Conservation (phyloP, 495 filamentous ascomycete species). For the Penicillium samsonianum region DNA sequence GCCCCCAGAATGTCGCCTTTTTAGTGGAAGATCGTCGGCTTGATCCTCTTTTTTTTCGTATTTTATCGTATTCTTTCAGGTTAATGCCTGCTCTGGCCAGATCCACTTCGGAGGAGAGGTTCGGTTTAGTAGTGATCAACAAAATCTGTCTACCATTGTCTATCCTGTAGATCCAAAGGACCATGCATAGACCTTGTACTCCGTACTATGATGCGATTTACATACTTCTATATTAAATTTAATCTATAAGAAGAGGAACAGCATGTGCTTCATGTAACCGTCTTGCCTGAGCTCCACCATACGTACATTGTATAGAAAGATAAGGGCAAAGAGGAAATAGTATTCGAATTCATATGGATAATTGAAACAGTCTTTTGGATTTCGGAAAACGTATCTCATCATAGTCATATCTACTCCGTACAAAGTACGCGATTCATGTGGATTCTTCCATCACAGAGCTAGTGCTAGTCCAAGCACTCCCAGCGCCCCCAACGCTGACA, state of each 20-base stretch:
- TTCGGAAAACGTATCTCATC: constrained; percentile 7
- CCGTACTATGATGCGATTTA: background rate
- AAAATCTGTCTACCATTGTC: background rate
- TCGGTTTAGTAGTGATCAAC: constrained; percentile 24
- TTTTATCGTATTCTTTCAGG: background rate
- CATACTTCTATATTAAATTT: background rate
- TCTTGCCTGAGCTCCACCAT: background rate
- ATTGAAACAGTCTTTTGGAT: background rate
- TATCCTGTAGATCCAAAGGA: background rate
- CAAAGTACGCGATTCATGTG: background rate
- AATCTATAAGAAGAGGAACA: background rate
- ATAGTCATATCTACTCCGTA: constrained; percentile 2
- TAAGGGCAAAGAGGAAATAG: background rate
- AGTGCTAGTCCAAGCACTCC: constrained; percentile 30
- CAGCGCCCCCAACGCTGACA: constrained; percentile 28
- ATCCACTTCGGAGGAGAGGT: constrained; percentile 14
- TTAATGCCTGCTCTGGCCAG: background rate
- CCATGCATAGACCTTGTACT: background rate
- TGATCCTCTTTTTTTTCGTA: background rate
- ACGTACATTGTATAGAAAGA: no score
- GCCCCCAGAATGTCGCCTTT: constrained; percentile 7
- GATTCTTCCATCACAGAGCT: constrained; percentile 20
- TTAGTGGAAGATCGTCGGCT: constrained; percentile 12
- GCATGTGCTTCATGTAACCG: background rate
- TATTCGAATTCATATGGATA: background rate